Conservation (phyloP, 768 basidiomycete genomes). For the Artomyces pyxidatus region DNA sequence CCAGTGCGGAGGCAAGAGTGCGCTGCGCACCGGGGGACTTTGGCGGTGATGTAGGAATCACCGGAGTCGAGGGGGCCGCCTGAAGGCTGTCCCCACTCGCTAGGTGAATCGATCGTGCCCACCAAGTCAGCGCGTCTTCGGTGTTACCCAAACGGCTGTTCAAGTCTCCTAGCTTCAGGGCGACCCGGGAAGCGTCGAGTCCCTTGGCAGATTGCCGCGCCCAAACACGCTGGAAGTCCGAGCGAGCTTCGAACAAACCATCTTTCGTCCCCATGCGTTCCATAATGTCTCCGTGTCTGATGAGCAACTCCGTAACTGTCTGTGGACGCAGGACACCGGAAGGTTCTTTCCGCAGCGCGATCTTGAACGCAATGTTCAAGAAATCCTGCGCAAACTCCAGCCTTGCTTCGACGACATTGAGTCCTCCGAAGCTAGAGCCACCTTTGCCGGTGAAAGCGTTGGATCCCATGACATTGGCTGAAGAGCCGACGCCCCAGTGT, state of each 20-base stretch:
- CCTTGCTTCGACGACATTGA: conserved; percentile 45
- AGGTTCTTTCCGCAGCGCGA: conserved; percentile 33
- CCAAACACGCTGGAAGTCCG: conserved; percentile 55
- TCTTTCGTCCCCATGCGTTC: conserved; percentile 51
- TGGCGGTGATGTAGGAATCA: conserved; percentile 34
- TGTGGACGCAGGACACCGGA: conserved; percentile 37
- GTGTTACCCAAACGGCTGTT: conserved; percentile 44
- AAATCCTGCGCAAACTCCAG: conserved; percentile 47
- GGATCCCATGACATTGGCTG: conserved; percentile 29
- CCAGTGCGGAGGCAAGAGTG: conserved; percentile 47
- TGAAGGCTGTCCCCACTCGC: conserved; percentile 26
- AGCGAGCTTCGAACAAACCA: conserved; percentile 44
- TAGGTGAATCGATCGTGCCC: conserved; percentile 49
- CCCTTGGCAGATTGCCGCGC: conserved; percentile 31
- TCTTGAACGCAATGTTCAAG: conserved; percentile 39
- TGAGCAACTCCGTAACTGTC: conserved; percentile 47
- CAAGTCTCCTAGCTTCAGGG: conserved; percentile 63
- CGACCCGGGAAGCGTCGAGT: conserved; percentile 42
- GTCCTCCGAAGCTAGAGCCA: conserved; percentile 25
- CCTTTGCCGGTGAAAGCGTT: conserved; percentile 28
- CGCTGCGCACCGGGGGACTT: conserved; percentile 58
- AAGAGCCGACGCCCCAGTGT: conserved; percentile 49
- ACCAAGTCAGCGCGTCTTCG: conserved; percentile 57
- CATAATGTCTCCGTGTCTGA: conserved; percentile 45
- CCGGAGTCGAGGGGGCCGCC: conserved; percentile 11